Base-by-base conservation (phyloP, 371 early-diverging fungal genomes). In the Mortierella sp. region DNA sequence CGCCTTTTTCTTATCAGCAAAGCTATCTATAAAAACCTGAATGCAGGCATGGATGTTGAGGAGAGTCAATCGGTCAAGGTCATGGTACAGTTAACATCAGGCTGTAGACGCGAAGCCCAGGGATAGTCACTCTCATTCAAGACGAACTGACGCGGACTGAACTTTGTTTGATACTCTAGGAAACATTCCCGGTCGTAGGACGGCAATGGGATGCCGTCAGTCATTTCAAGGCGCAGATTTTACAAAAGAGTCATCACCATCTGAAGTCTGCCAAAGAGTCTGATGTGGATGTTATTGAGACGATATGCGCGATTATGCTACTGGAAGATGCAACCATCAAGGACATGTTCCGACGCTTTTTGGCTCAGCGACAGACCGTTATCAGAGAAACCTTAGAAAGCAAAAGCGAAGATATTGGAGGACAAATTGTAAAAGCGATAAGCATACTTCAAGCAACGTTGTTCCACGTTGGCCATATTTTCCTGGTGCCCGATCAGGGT, bases 191-290 rank as follows among this genome's bases (percentile, higher is more conserved):
- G 0, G 92, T 96, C 1, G 90, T 94, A 23, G 92, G 92, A 66
- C 85, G 93, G 13, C 96, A 94, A 78, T 96, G 96, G 96, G 93
- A 95, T 75, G 92, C 94, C 0, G 89, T 95, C 26, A 89, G 90
- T 49, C 89, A 89, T 62, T 93, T 95, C 73, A 88, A 86, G 26
- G 66, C 89, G 0, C 94, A 94, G 68, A 94, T 96, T 47, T 74
- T 93, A 15, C 89, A 92, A 67, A 86, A 89, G 75, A 85, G 92
- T 9, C 83, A 77, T 0, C 64, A 67, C 1, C 85, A 89, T 70
- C 75, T 95, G 32, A 83, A 86, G 51, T 67, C 75, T 15, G 65
- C 85, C 19, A 83, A 86, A 22, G 84, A 83, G 59, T 66, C 81
- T 19, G 77, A 88, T 32, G 78, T 92, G 85, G 64, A 57, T 60